Evolutionary conservation across 1,139 yeast genomes (phyloP).

Genomic region (Sporopachydermia cereana): DNA sequence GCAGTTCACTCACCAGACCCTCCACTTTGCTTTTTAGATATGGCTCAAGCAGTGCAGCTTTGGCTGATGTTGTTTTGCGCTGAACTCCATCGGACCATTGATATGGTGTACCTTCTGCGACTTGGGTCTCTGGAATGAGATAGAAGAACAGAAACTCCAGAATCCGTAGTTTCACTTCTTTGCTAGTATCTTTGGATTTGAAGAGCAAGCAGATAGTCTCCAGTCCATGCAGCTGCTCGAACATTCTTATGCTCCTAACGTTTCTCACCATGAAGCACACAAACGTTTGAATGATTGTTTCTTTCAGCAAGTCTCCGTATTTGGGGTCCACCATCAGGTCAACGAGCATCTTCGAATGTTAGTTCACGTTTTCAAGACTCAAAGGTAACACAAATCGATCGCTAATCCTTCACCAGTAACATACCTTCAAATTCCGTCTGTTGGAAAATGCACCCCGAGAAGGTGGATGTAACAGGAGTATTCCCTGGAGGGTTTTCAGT

Average conservation of each 20-base stretch:
- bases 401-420: too few relatives aligned
- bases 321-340: slow-evolving; percentile 10
- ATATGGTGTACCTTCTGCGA: slow-evolving; percentile 10
- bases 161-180: slow-evolving; percentile 40
- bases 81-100: slow-evolving; percentile 12
- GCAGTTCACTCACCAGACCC: slow-evolving; percentile 34
- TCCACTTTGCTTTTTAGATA: slow-evolving; percentile 32
- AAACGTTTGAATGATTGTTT: slow-evolving; percentile 42
- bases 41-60: slow-evolving; percentile 40
- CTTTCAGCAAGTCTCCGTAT: slow-evolving; percentile 22
- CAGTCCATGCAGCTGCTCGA: slow-evolving; percentile 53
- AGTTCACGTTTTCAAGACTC: slow-evolving; percentile 13
- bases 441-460: slow-evolving; percentile 37
- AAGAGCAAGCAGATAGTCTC: slow-evolving; percentile 36
- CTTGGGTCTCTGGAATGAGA: slow-evolving; percentile 48
- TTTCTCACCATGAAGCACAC: slow-evolving; percentile 51
- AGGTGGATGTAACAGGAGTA: slow-evolving; percentile 46
- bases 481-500: slow-evolving; percentile 38
- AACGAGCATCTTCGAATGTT: slow-evolving; percentile 7
- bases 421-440: slow-evolving; percentile 22
- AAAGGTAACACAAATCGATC: slow-evolving; percentile 13
- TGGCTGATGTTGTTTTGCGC: slow-evolving; percentile 38
- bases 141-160: slow-evolving; percentile 66
- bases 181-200: slow-evolving; percentile 25
- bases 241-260: slow-evolving; percentile 43